phyloP scores from a whole-genome alignment of 1,139 yeast species.

The Candida tunisiensis region DNA sequence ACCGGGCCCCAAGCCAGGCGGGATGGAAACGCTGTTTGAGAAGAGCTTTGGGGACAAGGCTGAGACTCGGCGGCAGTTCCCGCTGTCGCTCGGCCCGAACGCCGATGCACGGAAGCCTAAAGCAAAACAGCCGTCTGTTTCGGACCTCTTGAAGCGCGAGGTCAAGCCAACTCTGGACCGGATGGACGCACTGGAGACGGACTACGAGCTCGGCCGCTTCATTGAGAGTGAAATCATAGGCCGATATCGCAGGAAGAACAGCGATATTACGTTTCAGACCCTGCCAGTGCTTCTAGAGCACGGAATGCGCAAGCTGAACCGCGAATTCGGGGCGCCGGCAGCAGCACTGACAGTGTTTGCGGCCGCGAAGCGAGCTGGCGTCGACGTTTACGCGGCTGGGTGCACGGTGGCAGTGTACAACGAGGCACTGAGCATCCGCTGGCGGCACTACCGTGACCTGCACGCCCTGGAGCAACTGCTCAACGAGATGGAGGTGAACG shows the following conservation, averaged over 20 bases:
- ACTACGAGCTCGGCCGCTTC: constrained; percentile 12
- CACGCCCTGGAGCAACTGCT: constrained; percentile 18
- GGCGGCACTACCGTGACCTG: constrained; percentile 25
- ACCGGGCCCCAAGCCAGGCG: no score
- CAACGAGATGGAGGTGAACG: constrained; percentile 26
- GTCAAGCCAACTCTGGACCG: constrained; percentile 10
- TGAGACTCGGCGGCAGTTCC: constrained; percentile 1
- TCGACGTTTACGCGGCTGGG: constrained; percentile 22
- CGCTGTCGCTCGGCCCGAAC: constrained; percentile 1
- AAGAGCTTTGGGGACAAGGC: constrained; percentile 1
- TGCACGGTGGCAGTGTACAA: constrained; percentile 26
- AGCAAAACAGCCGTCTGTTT: constrained; percentile 3
- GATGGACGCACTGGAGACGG: constrained; percentile 11
- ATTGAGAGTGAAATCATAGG: constrained; percentile 7
- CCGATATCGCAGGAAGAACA: constrained; percentile 1
- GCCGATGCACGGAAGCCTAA: constrained; percentile 1
- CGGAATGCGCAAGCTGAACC: constrained; percentile 12
- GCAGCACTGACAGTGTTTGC: constrained; percentile 25
- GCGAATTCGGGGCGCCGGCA: constrained; percentile 19
- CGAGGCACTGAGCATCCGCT: constrained; percentile 19
- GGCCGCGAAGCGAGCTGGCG: constrained; percentile 17
- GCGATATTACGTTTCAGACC: constrained; percentile 6
- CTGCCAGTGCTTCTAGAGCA: constrained; percentile 7
- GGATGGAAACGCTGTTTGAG: constrained; percentile 12
- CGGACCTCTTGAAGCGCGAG: no score